Evolutionary conservation across 345 rosid species (phyloP), one percentile per base, ranked within the genome.

Genomic region (Excoecaria agallocha): DNA sequence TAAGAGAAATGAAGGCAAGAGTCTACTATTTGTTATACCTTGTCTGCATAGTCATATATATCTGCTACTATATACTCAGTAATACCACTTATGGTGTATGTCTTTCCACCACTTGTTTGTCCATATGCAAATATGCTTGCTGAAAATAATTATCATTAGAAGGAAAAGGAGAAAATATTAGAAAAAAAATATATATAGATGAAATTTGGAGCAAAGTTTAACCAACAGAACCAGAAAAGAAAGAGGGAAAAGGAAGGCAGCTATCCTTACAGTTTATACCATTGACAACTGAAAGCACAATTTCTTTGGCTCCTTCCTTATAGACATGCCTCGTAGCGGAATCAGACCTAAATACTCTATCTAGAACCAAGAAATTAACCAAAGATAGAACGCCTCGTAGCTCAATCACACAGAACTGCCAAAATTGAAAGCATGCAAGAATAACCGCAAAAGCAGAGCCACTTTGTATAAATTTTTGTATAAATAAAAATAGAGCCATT

Each of bases 41-140:
- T 89, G 30, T 86, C 85, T 43, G 90, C 82, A 79, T 87, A 91
- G 35, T 89, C 92, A 81, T 87, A 93, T 83, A 93, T 89, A 83
- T 94, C 97, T 20, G 90, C 86, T 80, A 94, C 80, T 68, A 88
- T 74, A 69, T 82, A 88, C 71, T 89, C 95, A 22, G 97, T 94
- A 45, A 94, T 84, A 70, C 98, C 98, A 76, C 77, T 78, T 98
- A 92, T 94, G 30, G 98, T 94, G 82, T 85, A 94, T 4, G 97
- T 94, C 84, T 94, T 92, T 81, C 98, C 98, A 70, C 97, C 88
- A 77, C 97, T 94, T 68, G 98, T 94, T 89, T 94, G 98, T 77
- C 98, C 98, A 78, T 94, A 94, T 49, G 98, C 97, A 81, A 94
- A 94, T 76, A 91, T 90, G 78, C 98, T 92, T 17, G 98, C 98